Percentiles rank a stretch among this genome's conserved stretches.
These are phyloP conservation scores for Salix exigua DNA, from an alignment of 345 rosid genomes.

Conservation along the genomic window DNA sequence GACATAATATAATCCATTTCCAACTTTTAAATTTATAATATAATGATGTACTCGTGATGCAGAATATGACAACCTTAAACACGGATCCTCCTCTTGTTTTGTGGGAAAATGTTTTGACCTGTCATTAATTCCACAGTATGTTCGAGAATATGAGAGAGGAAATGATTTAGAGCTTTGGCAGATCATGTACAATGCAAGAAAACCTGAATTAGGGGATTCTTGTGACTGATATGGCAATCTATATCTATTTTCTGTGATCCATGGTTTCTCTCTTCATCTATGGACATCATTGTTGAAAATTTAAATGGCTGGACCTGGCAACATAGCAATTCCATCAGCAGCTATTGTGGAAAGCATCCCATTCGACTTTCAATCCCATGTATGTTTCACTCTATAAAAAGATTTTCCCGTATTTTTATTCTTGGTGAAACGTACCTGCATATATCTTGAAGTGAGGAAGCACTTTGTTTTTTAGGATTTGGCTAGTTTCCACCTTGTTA, in stretches of 20 bases:
- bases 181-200: slow-evolving; percentile 35
- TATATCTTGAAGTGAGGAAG: neutral
- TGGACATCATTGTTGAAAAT: too few relatives aligned
- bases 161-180: slow-evolving; percentile 80
- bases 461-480: too few relatives aligned
- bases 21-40: slow-evolving; percentile 1
- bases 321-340: neutral
- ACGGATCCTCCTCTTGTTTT: slow-evolving; percentile 31
- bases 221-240: neutral
- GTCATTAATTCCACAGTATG: slow-evolving; percentile 52
- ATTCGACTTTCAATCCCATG: neutral
- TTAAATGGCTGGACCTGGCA: neutral
- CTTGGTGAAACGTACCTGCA: neutral
- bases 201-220: neutral
- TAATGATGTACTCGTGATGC: slow-evolving; percentile 20
- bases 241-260: neutral
- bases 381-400: too few relatives aligned
- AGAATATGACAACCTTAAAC: slow-evolving; percentile 20
- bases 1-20: neutral
- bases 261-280: neutral
- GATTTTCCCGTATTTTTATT: neutral
- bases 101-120: slow-evolving; percentile 53
- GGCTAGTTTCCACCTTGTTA: too few relatives aligned
- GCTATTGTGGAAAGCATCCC: neutral
- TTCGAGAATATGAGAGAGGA: slow-evolving; percentile 60